These are phyloP conservation scores for Eucalyptus guilfoylei DNA, from an alignment of 345 rosid genomes.

Conservation along the genomic window DNA sequence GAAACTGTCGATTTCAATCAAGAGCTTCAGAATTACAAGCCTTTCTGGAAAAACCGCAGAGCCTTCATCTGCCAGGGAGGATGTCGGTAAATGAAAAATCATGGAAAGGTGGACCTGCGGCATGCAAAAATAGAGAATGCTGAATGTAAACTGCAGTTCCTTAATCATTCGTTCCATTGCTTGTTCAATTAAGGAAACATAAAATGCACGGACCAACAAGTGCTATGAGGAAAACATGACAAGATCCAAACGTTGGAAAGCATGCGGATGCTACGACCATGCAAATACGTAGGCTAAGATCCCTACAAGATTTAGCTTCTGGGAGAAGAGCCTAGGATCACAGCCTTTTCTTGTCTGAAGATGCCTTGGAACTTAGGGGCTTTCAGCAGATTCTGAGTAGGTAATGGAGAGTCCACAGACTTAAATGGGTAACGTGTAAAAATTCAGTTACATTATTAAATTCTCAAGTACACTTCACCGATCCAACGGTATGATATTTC, in stretches of 20 bases:
- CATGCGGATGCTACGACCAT: not conserved
- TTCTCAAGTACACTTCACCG: not conserved
- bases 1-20: not conserved
- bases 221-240: not conserved
- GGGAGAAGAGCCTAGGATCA: not conserved
- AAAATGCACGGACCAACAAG: not conserved
- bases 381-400: not conserved
- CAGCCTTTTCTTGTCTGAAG: not conserved
- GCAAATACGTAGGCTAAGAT: not conserved
- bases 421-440: not conserved
- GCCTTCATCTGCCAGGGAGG: constrained; percentile 28
- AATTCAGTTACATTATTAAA: not conserved
- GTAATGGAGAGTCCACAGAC: not conserved
- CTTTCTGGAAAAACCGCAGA: not conserved
- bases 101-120: constrained; percentile 89
- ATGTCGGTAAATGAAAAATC: constrained; percentile 70
- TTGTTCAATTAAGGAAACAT: not conserved
- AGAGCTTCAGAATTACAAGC: not conserved
- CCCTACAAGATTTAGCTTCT: not conserved
- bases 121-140: not conserved
- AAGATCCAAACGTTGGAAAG: not conserved
- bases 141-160: not conserved
- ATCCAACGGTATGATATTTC: not conserved
- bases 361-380: not conserved
- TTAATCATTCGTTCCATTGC: not conserved